phyloP scores from a whole-genome alignment of 2,329 filamentous ascomycete species.

The Diaporthe helianthi region DNA sequence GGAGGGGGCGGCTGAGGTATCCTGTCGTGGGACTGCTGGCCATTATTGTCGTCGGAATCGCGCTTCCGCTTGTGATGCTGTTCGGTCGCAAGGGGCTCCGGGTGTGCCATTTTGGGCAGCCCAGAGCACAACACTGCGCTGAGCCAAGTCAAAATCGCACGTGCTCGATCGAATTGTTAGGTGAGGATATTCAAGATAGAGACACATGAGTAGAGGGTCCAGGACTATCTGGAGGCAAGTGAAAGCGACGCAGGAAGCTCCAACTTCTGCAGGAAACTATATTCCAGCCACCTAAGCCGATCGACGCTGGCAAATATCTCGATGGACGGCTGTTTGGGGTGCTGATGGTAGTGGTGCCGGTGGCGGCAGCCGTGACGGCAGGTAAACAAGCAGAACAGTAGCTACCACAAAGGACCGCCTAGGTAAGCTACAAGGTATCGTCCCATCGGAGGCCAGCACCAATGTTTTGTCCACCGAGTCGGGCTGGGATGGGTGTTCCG shows the following conservation, averaged over 20 bases:
- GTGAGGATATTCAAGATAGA: background rate
- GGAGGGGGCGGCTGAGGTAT: conserved; percentile 53
- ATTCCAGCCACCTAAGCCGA: background rate
- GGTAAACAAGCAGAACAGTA: background rate
- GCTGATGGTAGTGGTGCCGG: background rate
- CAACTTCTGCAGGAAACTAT: background rate
- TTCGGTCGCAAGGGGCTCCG: conserved; percentile 32
- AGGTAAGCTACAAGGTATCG: background rate
- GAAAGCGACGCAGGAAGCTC: background rate
- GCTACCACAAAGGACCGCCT: background rate
- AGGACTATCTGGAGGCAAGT: background rate
- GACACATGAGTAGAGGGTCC: conserved; percentile 14
- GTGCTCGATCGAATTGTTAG: background rate
- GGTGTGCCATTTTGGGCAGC: conserved; percentile 49
- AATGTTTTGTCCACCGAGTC: background rate
- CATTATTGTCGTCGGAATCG: conserved; percentile 52
- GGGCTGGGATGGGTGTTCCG: background rate
- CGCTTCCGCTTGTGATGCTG: conserved; percentile 57
- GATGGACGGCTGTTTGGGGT: background rate
- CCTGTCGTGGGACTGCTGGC: conserved; percentile 47
- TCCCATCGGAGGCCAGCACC: background rate
- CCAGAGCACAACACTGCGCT: conserved; percentile 31
- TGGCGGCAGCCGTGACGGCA: background rate
- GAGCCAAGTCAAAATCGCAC: conserved; percentile 21
- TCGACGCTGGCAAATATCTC: background rate